A percentile compares a stretch with the other conserved stretches of the same genome.
These are phyloP conservation scores for Favolaschia claudopus DNA, from an alignment of 768 basidiomycete species.

Conservation along the genomic window DNA sequence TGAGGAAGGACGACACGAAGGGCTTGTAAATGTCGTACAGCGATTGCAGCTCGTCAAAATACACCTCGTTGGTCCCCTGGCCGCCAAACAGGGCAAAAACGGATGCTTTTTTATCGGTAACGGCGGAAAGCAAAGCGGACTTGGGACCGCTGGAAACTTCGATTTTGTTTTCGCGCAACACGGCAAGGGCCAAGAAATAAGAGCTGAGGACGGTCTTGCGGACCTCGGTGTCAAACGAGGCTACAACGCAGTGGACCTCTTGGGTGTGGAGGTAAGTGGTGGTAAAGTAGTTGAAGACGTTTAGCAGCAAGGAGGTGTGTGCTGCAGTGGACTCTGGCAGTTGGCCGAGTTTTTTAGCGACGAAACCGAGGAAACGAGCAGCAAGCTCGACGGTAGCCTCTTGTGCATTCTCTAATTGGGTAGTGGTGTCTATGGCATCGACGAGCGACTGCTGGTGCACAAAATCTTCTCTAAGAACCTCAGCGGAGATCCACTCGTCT, in stretches of 20 bases:
- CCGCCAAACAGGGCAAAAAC: conserved; percentile 96
- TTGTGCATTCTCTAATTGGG: conserved; percentile 57
- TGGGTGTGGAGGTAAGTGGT: conserved; percentile 70
- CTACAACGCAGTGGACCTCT: conserved; percentile 86
- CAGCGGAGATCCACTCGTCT: conserved; percentile 92
- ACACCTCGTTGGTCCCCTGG: conserved; percentile 97
- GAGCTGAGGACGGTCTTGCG: conserved; percentile 80
- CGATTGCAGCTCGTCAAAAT: conserved; percentile 93
- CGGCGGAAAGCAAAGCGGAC: conserved; percentile 75
- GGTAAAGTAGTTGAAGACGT: conserved; percentile 81
- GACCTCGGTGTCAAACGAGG: conserved; percentile 75
- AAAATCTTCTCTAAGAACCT: conserved; percentile 92
- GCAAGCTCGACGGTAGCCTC: conserved; percentile 81
- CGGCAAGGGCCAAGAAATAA: conserved; percentile 80
- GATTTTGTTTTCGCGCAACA: conserved; percentile 65
- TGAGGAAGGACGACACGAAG: conserved; percentile 79
- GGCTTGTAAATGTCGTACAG: conserved; percentile 93
- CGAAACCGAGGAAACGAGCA: conserved; percentile 83
- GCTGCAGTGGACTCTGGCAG: conserved; percentile 60
- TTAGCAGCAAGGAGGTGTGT: conserved; percentile 72
- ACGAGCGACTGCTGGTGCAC: conserved; percentile 65
- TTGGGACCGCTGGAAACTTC: conserved; percentile 66
- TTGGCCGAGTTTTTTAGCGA: conserved; percentile 67
- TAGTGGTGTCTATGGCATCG: conserved; percentile 62
- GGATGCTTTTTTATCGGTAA: conserved; percentile 66